A percentile compares a stretch with the other conserved stretches of the same genome.
Evolutionary conservation across 139 green algal genomes (phyloP).

Genomic region (Marvania coccoides): DNA sequence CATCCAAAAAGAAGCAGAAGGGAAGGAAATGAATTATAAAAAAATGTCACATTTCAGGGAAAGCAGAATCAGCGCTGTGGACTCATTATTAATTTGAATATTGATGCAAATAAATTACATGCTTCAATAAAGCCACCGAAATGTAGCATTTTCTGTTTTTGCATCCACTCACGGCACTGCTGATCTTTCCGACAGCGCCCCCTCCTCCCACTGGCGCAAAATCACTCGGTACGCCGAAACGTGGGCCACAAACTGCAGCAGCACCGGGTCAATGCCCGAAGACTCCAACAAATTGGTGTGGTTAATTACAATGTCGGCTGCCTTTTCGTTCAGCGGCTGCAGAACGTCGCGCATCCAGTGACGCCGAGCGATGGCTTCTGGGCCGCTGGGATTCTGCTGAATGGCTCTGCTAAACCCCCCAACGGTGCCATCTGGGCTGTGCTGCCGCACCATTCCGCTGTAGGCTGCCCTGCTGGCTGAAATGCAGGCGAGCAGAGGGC

Average conservation of each 20-base stretch:
- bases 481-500: constrained; percentile 74
- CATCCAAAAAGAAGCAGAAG: too few relatives aligned
- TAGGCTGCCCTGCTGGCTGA: constrained; percentile 68
- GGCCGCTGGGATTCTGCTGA: constrained; percentile 40
- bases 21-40: too few relatives aligned
- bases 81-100: too few relatives aligned
- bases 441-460: constrained; percentile 70
- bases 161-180: too few relatives aligned
- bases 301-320: constrained; percentile 45
- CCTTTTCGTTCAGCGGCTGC: constrained; percentile 80
- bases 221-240: constrained; percentile 64
- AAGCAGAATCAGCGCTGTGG: too few relatives aligned
- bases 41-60: too few relatives aligned
- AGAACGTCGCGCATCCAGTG: constrained; percentile 77
- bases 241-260: constrained; percentile 80
- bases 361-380: constrained; percentile 58
- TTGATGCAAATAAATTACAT: too few relatives aligned
- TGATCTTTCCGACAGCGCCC: constrained; percentile 38
- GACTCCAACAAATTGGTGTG: constrained; percentile 60
- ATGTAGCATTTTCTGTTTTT: too few relatives aligned
- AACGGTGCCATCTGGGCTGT: constrained; percentile 57
- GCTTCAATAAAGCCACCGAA: too few relatives aligned
- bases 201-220: constrained; percentile 38
- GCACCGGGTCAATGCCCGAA: constrained; percentile 45
- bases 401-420: constrained; percentile 46